phyloP scores from a whole-genome alignment of 1,139 yeast genomes.

The Debaryomyces sp. region DNA sequence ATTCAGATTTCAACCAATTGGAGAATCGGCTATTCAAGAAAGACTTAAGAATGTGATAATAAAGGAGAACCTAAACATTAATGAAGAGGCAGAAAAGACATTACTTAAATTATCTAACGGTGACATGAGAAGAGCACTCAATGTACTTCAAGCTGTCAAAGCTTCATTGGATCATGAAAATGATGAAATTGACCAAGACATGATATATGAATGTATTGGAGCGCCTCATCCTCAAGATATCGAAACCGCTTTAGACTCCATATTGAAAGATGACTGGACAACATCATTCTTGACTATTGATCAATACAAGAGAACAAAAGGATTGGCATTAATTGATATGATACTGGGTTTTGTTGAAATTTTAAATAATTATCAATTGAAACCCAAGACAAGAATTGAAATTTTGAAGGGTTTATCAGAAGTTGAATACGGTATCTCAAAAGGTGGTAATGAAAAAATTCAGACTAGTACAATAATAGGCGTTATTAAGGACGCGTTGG shows the following conservation, averaged over 20 bases:
- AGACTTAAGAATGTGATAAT: constrained; percentile 71
- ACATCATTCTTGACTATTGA: constrained; percentile 69
- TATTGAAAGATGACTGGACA: constrained; percentile 87
- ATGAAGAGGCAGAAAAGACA: constrained; percentile 63
- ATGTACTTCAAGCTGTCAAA: constrained; percentile 91
- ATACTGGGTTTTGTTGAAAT: constrained; percentile 75
- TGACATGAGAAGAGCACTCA: constrained; percentile 94
- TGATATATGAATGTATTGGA: constrained; percentile 94
- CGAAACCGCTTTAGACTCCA: constrained; percentile 70
- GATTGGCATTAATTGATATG: constrained; percentile 87
- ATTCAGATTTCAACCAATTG: constrained; percentile 87
- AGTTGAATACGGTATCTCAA: constrained; percentile 85
- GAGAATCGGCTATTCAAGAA: constrained; percentile 63
- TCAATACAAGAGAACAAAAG: constrained; percentile 67
- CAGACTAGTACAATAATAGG: constrained; percentile 93
- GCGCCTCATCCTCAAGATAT: constrained; percentile 91
- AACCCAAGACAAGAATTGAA: constrained; percentile 59
- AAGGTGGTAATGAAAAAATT: constrained; percentile 89
- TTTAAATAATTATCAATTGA: constrained; percentile 66
- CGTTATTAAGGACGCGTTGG: constrained; percentile 68
- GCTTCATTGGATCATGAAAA: constrained; percentile 60
- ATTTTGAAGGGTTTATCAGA: constrained; percentile 76
- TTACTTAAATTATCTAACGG: constrained; percentile 77
- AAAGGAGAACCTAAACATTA: constrained; percentile 62
- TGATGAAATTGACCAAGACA: constrained; percentile 62